Evolutionary conservation across 2,329 filamentous ascomycete genomes (phyloP).

Genomic region (Sarocladiaceae sp.): DNA sequence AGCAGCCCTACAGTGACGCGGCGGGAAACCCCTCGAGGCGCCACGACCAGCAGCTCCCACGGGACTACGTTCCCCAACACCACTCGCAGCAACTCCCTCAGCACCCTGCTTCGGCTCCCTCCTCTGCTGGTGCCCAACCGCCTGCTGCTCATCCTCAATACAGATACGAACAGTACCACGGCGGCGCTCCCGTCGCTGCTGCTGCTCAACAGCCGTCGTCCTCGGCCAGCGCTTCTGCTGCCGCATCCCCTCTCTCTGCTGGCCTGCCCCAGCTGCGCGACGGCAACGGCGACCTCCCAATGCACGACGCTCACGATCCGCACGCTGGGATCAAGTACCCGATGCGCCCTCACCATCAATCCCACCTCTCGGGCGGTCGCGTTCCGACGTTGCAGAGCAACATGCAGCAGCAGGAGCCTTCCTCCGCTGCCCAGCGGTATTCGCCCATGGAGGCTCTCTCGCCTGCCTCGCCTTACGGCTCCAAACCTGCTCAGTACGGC

Average conservation of each 20-base stretch:
- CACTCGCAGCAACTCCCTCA: conserved; percentile 27
- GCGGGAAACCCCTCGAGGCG: conserved; percentile 52
- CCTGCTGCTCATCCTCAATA: conserved; percentile 43
- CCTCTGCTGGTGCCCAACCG: conserved; percentile 19
- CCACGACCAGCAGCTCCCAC: conserved; percentile 30
- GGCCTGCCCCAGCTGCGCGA: conserved; percentile 57
- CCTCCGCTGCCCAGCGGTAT: conserved; percentile 81
- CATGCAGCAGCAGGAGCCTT: conserved; percentile 66
- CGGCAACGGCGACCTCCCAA: conserved; percentile 69
- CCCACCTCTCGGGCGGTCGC: conserved; percentile 53
- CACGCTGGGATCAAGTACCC: conserved; percentile 84
- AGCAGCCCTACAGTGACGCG: conserved; percentile 63
- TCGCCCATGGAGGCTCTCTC: conserved; percentile 91
- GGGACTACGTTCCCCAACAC: conserved; percentile 38
- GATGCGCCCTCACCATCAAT: conserved; percentile 70
- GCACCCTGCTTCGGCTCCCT: conserved; percentile 13
- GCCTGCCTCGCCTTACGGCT: conserved; percentile 69
- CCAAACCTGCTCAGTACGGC: conserved; percentile 55
- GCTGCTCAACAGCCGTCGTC: conserved; percentile 21
- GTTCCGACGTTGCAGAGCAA: conserved; percentile 44
- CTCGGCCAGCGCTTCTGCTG: conserved; percentile 41
- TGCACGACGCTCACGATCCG: conserved; percentile 80
- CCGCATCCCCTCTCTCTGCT: conserved; percentile 46
- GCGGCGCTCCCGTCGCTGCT: conserved; percentile 24
- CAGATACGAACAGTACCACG: conserved; percentile 63